These are phyloP conservation scores for Myxozyma kluyveri DNA, from an alignment of 805 yeast genomes.

Conservation along the genomic window DNA sequence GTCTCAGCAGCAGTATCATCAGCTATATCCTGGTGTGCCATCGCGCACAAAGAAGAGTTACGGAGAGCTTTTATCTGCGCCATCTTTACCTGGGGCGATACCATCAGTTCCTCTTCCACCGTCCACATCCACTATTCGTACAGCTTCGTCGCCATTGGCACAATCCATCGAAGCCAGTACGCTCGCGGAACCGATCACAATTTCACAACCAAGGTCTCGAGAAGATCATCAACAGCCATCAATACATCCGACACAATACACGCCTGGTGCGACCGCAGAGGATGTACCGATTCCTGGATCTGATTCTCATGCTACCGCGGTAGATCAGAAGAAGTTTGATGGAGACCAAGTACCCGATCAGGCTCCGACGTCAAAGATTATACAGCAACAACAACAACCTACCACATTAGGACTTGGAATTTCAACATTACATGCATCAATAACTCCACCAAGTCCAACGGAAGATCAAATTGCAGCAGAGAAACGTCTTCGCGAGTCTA, in stretches of 20 bases:
- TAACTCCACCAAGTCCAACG: slow-evolving; percentile 17
- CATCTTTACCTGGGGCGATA: slow-evolving; percentile 7
- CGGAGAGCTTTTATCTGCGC: slow-evolving; percentile 19
- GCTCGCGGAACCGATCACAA: neutral
- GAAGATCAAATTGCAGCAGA: slow-evolving; percentile 11
- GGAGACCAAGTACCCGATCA: neutral
- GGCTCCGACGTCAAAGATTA: no score
- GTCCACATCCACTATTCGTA: neutral
- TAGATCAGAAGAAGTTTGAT: neutral
- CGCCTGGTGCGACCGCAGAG: neutral
- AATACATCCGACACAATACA: neutral
- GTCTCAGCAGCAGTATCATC: neutral
- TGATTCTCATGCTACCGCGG: neutral
- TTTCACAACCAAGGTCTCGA: neutral
- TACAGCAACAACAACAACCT: neutral
- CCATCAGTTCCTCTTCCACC: neutral
- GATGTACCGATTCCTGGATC: neutral
- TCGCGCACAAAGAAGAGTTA: slow-evolving; percentile 12
- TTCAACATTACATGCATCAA: slow-evolving; percentile 6
- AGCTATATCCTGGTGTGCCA: neutral
- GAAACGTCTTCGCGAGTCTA: neutral
- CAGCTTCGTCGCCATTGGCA: neutral
- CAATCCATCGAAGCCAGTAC: neutral
- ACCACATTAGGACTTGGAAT: slow-evolving; percentile 10
- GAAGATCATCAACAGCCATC: neutral